Evolutionary conservation across 202 grass and related monocot species (phyloP), one percentile per base, ranked within the genome.

Genomic region (Saccharum hybrid): DNA sequence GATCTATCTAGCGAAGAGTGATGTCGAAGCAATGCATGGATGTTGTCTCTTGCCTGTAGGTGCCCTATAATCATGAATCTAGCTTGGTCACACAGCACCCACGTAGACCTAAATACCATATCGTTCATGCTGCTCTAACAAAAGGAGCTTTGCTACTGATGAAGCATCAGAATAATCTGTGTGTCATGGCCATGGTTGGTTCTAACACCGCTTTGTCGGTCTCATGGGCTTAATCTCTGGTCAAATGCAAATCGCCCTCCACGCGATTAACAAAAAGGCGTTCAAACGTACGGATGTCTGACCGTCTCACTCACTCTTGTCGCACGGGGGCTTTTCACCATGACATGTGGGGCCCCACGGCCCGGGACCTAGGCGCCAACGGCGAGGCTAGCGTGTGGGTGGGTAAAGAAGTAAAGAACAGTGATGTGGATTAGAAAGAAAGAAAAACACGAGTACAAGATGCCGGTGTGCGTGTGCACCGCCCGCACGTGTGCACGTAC

Each of bases 401-500:
- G 2, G 7, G 1, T 46, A 8, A 8, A 8, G 13, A 56, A 33
- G 28, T 28, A 28, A 28, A 28, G 28, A 28, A 28, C 0, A 2
- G 8, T 23, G 49, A 16, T 13, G 36, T 30, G 64, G 52, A 30
- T 57, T 21, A 1, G 38, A 6, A 49, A 49, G 5, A 18, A 52
- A 48, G 42, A 6, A 60, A 54, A 43, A 43, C 10, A 13, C 51
- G 23, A 21, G 52, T 14, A 48, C 45, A 48, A 63, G 36, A 72
- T 59, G 72, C 42, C 19, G 52, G 52, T 22, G 56, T 59, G 82
- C 86, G 74, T 82, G 78, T 94, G 86, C 79, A 65, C 36, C 36
- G 82, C 76, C 84, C 84, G 84, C 82, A 91, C 91, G 94, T 97
- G 94, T 97, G 91, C 82, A 84, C 68, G 89, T 79, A 90, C 84